Base-by-base conservation (phyloP, 2,329 filamentous ascomycete species). In the Calonectria pseudoturangicola region DNA sequence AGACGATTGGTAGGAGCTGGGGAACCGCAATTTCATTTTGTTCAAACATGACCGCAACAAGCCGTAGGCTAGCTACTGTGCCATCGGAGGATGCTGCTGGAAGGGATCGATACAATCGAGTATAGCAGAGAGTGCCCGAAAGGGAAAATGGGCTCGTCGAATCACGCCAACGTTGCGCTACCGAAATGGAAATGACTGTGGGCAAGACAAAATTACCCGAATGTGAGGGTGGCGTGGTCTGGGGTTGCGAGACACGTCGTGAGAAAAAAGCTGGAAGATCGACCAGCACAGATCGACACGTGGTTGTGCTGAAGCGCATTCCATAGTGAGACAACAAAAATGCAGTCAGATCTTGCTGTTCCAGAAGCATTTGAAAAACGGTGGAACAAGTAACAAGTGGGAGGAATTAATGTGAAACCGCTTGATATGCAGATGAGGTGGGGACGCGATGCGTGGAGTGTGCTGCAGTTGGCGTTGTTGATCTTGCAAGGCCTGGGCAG, bases 381-480 rank as follows among this genome's bases (percentile, higher is more conserved):
- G 41, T 63, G 58, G 25, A 33, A 63, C 36, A 45, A 43, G 13
- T 43, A 33, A 63, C 36, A 45, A 43, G 13, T 43, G 25, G 41
- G 25, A 47, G 12, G 39, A 63, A 63, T 47, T 18, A 63, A 63
- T 60, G 54, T 60, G 54, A 60, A 60, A 60, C 54, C 33, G 27
- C 54, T 41, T 60, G 16, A 41, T 58, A 51, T 63, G 58, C 47
- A 70, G 48, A 64, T 65, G 58, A 15, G 27, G 47, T 54, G 58
- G n/a, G 28, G 58, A 54, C 47, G 33, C 36, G 33, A 54, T 50
- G 33, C 51, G 41, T 51, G 47, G 62, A 66, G 51, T 27, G 56
- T 68, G 69, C 56, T 64, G 56, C 56, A 48, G 69, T 36, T 60
- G 69, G 64, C 25, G 64, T 16, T 58, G 66, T 41, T 71, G 64